Evolutionary conservation across 352 stramenopile species (phyloP).

Genomic region (Blastocystis sp.): DNA sequence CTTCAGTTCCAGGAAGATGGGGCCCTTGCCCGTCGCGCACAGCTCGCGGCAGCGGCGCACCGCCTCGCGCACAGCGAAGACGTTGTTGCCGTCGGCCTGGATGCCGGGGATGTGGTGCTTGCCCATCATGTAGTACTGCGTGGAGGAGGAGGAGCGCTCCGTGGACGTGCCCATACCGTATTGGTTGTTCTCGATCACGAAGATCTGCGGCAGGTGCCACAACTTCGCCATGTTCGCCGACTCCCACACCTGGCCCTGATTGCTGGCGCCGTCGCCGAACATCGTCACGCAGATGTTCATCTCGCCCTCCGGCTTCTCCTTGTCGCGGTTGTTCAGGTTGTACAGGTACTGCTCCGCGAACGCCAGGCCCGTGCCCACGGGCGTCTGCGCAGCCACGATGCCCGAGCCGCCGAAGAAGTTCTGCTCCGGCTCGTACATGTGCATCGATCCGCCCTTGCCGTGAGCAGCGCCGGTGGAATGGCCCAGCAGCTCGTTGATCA

Average conservation of each 20-base stretch:
- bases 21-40: conserved; percentile 89
- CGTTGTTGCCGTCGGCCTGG: conserved; percentile 98
- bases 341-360: conserved; percentile 98
- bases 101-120: conserved; percentile 97
- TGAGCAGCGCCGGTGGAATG: conserved; percentile 82
- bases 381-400: conserved; percentile 96
- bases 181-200: conserved; percentile 99
- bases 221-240: conserved; percentile 93
- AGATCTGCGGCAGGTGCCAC: conserved; percentile 98
- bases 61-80: conserved; percentile 91
- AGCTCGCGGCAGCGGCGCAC: conserved; percentile 93
- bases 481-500: conserved; percentile 92
- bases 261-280: conserved; percentile 97
- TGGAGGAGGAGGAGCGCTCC: conserved; percentile 91
- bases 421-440: conserved; percentile 96
- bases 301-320: conserved; percentile 79
- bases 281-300: conserved; percentile 84
- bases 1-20: conserved; percentile 99
- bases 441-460: conserved; percentile 97
- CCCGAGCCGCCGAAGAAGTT: conserved; percentile 97
- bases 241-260: conserved; percentile 95
- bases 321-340: conserved; percentile 80
- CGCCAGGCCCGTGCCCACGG: conserved; percentile 91
- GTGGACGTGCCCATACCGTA: conserved; percentile 99
- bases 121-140: conserved; percentile 99